Evolutionary conservation across 2,329 filamentous ascomycete species (phyloP).

Genomic region (Fusarium protoensiforme): DNA sequence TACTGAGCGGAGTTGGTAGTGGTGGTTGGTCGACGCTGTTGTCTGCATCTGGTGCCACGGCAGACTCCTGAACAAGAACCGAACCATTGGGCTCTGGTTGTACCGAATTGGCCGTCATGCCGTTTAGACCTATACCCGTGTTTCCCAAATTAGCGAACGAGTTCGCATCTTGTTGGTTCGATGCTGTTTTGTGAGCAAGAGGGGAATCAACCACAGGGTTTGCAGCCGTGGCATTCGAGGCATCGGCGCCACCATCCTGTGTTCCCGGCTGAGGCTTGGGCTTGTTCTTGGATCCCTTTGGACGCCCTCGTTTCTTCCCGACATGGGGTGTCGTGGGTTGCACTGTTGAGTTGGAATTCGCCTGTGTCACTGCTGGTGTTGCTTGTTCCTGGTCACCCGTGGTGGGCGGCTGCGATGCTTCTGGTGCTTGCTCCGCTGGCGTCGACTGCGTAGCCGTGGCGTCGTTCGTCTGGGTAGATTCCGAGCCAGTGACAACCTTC

Average conservation of each 20-base stretch:
- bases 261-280: constrained; percentile 42
- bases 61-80: background rate
- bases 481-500: constrained; percentile 25
- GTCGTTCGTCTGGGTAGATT: constrained; percentile 2
- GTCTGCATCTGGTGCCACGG: background rate
- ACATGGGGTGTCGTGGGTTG: constrained; percentile 36
- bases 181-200: constrained; percentile 25
- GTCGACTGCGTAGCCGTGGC: background rate
- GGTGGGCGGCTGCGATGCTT: constrained; percentile 1
- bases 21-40: background rate
- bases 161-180: background rate
- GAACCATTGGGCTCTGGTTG: background rate
- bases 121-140: background rate
- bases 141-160: background rate
- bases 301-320: constrained; percentile 50
- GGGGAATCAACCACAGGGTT: constrained; percentile 14
- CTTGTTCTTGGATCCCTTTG: constrained; percentile 60
- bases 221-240: background rate
- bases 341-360: background rate
- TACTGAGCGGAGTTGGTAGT: background rate
- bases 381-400: constrained; percentile 1
- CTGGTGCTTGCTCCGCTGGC: background rate
- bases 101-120: background rate
- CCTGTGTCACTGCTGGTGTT: constrained; percentile 10
- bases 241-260: background rate